A percentile compares a stretch with the other conserved stretches of the same genome.
Evolutionary conservation across 1,284 basidiomycete genomes (phyloP).

Genomic region (Veloboletus limbatus): DNA sequence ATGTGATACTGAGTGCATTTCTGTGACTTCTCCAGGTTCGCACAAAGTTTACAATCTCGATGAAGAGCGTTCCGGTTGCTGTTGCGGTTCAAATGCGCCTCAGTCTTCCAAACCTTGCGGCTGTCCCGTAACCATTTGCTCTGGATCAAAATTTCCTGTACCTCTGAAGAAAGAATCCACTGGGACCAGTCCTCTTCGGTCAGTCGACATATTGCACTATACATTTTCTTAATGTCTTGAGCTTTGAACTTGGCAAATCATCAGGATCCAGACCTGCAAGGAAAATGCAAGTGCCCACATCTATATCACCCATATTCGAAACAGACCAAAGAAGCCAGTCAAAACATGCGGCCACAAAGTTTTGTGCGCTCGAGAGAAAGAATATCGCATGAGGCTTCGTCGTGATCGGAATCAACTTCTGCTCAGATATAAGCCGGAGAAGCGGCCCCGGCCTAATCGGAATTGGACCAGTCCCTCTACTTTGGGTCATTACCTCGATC

Average conservation of each 20-base stretch:
- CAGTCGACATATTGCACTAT: background rate
- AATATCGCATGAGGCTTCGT: slow-evolving; percentile 14
- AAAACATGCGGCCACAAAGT: slow-evolving; percentile 8
- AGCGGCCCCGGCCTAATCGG: background rate
- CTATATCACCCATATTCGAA: too few species aligned
- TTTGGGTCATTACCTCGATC: background rate
- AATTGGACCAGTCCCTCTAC: background rate
- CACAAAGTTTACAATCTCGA: background rate
- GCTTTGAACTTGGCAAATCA: background rate
- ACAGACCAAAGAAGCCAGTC: slow-evolving; percentile 5
- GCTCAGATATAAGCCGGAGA: background rate
- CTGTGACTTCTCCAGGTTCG: background rate
- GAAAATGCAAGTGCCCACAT: too few species aligned
- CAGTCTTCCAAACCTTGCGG: background rate
- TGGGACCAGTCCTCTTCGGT: background rate
- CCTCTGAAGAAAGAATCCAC: background rate
- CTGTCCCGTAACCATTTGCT: background rate
- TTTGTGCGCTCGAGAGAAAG: slow-evolving; percentile 14
- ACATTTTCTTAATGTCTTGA: background rate
- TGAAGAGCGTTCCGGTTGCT: background rate
- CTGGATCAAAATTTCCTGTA: background rate
- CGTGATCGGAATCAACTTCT: slow-evolving; percentile 1
- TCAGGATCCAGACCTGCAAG: too few species aligned
- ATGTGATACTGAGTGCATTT: slow-evolving; percentile 1
- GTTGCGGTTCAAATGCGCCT: background rate